Base-by-base conservation (phyloP, 1,284 basidiomycete genomes). In the Sanghuangporus baumii region DNA sequence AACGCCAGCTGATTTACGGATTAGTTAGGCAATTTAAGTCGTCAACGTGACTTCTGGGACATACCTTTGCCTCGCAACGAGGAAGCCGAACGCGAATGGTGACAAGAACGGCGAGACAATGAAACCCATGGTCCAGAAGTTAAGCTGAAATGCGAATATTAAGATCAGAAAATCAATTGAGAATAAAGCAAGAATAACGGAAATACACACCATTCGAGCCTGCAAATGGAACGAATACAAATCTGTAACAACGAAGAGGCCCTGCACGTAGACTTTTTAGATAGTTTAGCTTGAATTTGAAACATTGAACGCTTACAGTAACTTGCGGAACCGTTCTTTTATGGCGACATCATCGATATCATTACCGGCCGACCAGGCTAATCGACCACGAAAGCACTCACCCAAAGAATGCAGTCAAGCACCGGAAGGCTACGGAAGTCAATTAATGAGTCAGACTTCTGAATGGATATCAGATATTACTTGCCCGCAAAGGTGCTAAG, bases 201-300 rank as follows among this genome's bases (percentile, higher is more conserved):
- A 16, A 46, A 16, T 14, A 61, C 67, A 20, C 38, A 81, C 84
- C 79, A 88, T 89, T 46, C 87, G 80, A 31, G 88, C 87, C 71
- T 90, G 88, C 23, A 87, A 74, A 67, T 91, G 88, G 77, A 90
- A 90, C 1, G 88, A 88, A 71, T 82, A 90, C 62, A 91, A 75
- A 67, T 90, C 88, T 5, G 84, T 83, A 63, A 88, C 79, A 18
- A 87, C 74, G 66, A 83, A 87, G 1, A 89, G 75, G 55, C 87
- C 87, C 86, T 86, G 59, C 47, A 20, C 54, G 34, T 36, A 55
- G 1, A 38, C 47, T 12, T 43, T 31, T 14, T n/a, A 18, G 14
- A n/a, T n/a, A 46, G 16, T 23, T 51, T 31, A 31, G 48, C n/a
- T 26, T 26, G 18, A 51, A 34, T 23, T 51, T 8, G 18, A 12